Evolutionary conservation across 2,329 filamentous ascomycete species (phyloP), one percentile per base, ranked within the genome.

Genomic region (Colletotrichum paranaense): DNA sequence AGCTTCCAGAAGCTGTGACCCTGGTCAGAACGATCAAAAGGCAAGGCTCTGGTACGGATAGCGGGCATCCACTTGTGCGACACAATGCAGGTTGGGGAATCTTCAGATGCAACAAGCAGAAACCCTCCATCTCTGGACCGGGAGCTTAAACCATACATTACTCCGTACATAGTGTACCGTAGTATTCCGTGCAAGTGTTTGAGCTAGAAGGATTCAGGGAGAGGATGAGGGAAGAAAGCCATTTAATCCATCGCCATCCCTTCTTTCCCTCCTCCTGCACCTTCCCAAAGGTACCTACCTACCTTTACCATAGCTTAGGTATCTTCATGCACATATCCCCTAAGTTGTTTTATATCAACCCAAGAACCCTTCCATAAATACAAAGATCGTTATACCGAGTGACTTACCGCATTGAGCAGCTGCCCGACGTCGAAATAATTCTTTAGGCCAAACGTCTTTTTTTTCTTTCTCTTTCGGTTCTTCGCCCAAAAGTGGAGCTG

Each of bases 1-100:
- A 70, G 60, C 60, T 73, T 56, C 55, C n/a, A 65, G 66, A 70
- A 70, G 70, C 66, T 69, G 38, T 22, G n/a, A 28, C 22, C 35
- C 59, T 26, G 67, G 52, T 42, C 5, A 42, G 38, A 42, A 42
- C 38, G 14, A 42, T 42, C 3, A 19, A 42, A 42, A 42, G 38
- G 38, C 14, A 6, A 42, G 38, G 38, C 24, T 38, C 2, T 24
- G 53, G 55, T 57, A 57, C 19, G 30, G n/a, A 32, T n/a, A 30
- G 55, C 5, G 35, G 16, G n/a, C 28, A 22, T 49, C 66, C 66
- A 62, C 66, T 46, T 59, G 60, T 56, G 28, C 16, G 66, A 72
- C 65, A 63, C 65, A 42, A 52, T 62, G 68, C 56, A 57, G 38
- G 35, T 58, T 55, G 57, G 28, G 56, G 22, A 24, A 28, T 32